These are phyloP conservation scores for Kodamaea leandrae DNA, from an alignment of 805 yeast genomes.

Conservation along the genomic window DNA sequence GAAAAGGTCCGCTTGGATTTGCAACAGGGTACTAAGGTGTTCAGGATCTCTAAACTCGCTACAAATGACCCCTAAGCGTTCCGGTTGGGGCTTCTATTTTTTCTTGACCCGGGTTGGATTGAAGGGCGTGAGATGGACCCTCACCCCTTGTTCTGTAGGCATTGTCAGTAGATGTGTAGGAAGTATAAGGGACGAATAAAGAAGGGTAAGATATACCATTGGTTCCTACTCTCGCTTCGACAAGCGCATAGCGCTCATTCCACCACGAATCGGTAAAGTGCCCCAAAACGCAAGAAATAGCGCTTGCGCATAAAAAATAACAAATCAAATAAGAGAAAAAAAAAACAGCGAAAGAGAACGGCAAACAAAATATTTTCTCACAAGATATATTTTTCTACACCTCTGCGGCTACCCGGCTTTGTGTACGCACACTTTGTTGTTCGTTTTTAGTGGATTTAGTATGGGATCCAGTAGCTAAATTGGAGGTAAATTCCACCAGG, in stretches of 20 bases:
- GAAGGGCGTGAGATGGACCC: too few species aligned
- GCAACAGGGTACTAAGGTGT: background rate
- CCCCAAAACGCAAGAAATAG: background rate
- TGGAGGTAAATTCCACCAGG: slow-evolving; percentile 7
- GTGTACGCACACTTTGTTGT: slow-evolving; percentile 3
- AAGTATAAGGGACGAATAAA: too few species aligned
- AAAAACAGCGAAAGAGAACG: slow-evolving; percentile 2
- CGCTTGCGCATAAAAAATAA: slow-evolving; percentile 3
- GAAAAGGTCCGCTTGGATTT: too few species aligned
- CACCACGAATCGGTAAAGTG: background rate
- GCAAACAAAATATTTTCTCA: slow-evolving; percentile 2
- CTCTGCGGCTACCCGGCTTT: slow-evolving; percentile 4
- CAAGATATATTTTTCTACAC: slow-evolving; percentile 1
- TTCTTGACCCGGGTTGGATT: too few species aligned
- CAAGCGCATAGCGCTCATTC: too few species aligned
- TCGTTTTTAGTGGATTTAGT: slow-evolving; percentile 10
- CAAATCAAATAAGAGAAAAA: background rate
- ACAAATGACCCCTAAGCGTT: background rate
- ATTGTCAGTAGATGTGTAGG: too few species aligned
- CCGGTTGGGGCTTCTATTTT: background rate
- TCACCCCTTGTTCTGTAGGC: too few species aligned
- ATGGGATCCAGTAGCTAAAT: slow-evolving; percentile 10
- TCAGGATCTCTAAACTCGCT: background rate
- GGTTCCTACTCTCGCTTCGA: too few species aligned
- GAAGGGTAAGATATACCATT: background rate